These are phyloP conservation scores for Chrysanthemum makinoi DNA, from an alignment of 129 eudicot genomes.

Conservation along the genomic window DNA sequence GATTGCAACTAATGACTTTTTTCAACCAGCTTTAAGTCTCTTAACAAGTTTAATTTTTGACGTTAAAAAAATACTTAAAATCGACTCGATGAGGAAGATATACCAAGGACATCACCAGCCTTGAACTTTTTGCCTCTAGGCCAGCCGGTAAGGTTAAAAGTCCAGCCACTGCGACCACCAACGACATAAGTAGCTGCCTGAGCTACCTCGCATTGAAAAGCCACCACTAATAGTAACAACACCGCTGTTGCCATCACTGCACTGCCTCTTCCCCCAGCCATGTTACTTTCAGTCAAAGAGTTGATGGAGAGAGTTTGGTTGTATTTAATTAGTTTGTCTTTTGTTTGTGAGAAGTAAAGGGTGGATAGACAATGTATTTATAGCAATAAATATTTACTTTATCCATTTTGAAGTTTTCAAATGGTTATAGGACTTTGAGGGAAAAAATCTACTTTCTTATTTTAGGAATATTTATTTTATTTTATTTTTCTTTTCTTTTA, in stretches of 20 bases:
- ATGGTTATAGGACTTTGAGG: background rate
- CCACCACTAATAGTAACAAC: constrained; percentile 29
- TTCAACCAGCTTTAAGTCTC: too few relatives aligned
- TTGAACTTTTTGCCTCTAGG: constrained; percentile 54
- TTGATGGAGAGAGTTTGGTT: background rate
- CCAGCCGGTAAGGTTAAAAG: constrained; percentile 48
- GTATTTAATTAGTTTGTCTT: constrained; percentile 8
- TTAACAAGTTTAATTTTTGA: too few relatives aligned
- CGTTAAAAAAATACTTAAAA: too few relatives aligned
- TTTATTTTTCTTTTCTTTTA: too few relatives aligned
- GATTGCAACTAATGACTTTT: too few relatives aligned
- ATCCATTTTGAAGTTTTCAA: background rate
- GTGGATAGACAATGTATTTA: constrained; percentile 26
- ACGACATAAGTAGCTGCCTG: constrained; percentile 55
- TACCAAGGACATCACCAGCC: constrained; percentile 82
- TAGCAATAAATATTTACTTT: constrained; percentile 13
- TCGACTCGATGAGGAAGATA: background rate
- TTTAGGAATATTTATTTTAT: background rate
- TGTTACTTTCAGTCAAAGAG: constrained; percentile 15
- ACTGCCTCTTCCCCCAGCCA: constrained; percentile 83
- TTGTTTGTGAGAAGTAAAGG: constrained; percentile 19
- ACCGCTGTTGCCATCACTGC: constrained; percentile 34
- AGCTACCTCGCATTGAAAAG: constrained; percentile 35
- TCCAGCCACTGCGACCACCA: constrained; percentile 73
- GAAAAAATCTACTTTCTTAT: background rate